Evolutionary conservation across 805 yeast species (phyloP).

Genomic region (Sugiyamaella lignohabitans): DNA sequence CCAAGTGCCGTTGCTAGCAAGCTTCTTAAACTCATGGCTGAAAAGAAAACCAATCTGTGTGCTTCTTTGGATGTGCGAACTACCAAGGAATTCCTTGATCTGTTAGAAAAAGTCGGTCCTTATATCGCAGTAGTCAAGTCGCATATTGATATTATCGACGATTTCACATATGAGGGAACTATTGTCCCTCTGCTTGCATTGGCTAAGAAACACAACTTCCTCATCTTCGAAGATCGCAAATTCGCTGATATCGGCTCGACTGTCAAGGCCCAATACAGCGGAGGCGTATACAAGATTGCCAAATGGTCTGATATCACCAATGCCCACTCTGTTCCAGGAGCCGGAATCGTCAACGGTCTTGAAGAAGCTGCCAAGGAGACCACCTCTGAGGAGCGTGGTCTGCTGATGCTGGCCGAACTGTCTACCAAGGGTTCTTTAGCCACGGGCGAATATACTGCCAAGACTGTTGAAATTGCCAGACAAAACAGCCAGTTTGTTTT

Average conservation of each 20-base stretch:
- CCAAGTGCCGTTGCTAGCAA: slow-evolving; percentile 74
- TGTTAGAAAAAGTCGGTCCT: slow-evolving; percentile 83
- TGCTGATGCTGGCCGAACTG: slow-evolving; percentile 91
- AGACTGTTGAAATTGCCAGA: slow-evolving; percentile 87
- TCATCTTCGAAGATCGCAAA: slow-evolving; percentile 95
- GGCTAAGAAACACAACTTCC: slow-evolving; percentile 74
- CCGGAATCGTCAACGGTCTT: slow-evolving; percentile 84
- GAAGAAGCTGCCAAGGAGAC: slow-evolving; percentile 68
- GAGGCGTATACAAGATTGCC: slow-evolving; percentile 85
- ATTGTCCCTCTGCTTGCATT: slow-evolving; percentile 65
- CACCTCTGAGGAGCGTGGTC: slow-evolving; percentile 63
- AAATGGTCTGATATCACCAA: slow-evolving; percentile 96
- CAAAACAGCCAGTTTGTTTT: slow-evolving; percentile 82
- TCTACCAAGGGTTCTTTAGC: slow-evolving; percentile 94
- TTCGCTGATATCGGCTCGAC: slow-evolving; percentile 99
- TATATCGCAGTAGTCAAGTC: slow-evolving; percentile 87
- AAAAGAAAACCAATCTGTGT: slow-evolving; percentile 81
- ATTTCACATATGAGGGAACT: slow-evolving; percentile 76
- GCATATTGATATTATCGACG: slow-evolving; percentile 88
- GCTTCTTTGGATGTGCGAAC: slow-evolving; percentile 89
- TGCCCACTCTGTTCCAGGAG: slow-evolving; percentile 96
- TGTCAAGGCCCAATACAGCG: slow-evolving; percentile 85
- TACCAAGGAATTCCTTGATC: slow-evolving; percentile 62
- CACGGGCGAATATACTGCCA: slow-evolving; percentile 77
- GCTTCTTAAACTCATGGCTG: slow-evolving; percentile 65